Conservation (phyloP, 805 yeast species). For the Spathaspora passalidarum region DNA sequence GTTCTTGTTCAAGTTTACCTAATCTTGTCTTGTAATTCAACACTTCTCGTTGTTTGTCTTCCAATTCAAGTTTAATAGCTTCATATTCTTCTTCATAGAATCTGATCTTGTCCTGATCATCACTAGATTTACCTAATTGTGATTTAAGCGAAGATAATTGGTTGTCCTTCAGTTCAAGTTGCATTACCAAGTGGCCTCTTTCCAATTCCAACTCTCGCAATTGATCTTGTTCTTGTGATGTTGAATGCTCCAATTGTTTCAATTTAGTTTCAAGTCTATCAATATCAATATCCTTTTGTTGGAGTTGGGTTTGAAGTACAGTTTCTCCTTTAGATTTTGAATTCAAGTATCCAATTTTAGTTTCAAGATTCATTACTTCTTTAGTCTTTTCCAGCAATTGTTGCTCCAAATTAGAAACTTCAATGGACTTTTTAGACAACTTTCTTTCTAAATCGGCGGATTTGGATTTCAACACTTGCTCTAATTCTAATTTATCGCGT, state of each 20-base stretch:
- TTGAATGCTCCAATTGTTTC: background rate
- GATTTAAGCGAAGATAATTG: background rate
- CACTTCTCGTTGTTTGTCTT: background rate
- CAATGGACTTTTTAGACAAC: background rate
- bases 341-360: background rate
- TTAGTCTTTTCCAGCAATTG: background rate
- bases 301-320: background rate
- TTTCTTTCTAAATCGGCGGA: background rate
- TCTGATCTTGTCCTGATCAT: conserved; percentile 2
- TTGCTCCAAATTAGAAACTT: conserved; percentile 1
- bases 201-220: background rate
- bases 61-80: conserved; percentile 2
- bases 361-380: background rate
- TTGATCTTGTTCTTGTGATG: background rate
- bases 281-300: background rate
- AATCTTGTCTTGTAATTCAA: background rate
- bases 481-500: conserved; percentile 4
- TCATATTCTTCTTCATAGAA: conserved; percentile 10
- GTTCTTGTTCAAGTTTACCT: background rate
- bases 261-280: background rate
- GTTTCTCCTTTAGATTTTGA: background rate
- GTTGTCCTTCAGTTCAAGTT: background rate
- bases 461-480: conserved; percentile 4
- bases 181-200: background rate
- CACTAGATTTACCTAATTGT: background rate